A percentile compares a stretch with the other conserved stretches of the same genome.
Conservation (phyloP, 441 rosid species). For the Erysimum cheiri region DNA sequence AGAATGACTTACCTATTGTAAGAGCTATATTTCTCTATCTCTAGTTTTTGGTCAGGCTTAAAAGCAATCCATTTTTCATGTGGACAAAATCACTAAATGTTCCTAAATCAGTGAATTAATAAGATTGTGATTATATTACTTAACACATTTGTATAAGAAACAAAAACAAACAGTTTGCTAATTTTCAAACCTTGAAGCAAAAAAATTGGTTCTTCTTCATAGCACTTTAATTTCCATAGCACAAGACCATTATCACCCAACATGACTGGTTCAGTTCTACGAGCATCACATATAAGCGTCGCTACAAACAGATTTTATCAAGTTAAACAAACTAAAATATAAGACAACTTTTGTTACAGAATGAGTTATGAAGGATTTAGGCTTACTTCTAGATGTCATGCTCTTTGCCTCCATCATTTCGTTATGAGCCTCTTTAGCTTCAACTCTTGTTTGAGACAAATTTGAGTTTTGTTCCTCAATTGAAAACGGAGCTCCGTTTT, state of each 20-base stretch:
- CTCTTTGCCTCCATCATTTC: slow-evolving; percentile 60
- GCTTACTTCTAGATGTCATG: slow-evolving; percentile 54
- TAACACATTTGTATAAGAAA: neutral
- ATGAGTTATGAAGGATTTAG: neutral
- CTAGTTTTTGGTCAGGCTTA: slow-evolving; percentile 10
- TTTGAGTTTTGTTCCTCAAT: slow-evolving; percentile 62
- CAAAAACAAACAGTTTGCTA: neutral
- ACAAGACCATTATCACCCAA: slow-evolving; percentile 53
- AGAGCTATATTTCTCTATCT: slow-evolving; percentile 10
- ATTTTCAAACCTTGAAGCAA: slow-evolving; percentile 71
- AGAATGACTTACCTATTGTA: neutral
- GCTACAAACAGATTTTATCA: slow-evolving; percentile 43
- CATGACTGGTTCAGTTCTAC: slow-evolving; percentile 67
- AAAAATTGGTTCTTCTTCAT: slow-evolving; percentile 47
- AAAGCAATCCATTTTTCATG: slow-evolving; percentile 12
- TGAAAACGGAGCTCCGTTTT: slow-evolving; percentile 56
- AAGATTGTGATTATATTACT: neutral
- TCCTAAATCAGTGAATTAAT: slow-evolving; percentile 2
- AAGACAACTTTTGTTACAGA: neutral
- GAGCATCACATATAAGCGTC: slow-evolving; percentile 65
- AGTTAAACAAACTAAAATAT: neutral
- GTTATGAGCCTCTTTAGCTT: slow-evolving; percentile 63
- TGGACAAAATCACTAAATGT: slow-evolving; percentile 1
- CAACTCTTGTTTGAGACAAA: slow-evolving; percentile 58
- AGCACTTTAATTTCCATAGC: slow-evolving; percentile 71